Conservation (phyloP, 495 filamentous ascomycete species). For the Podospora bellae-mahoneyi region DNA sequence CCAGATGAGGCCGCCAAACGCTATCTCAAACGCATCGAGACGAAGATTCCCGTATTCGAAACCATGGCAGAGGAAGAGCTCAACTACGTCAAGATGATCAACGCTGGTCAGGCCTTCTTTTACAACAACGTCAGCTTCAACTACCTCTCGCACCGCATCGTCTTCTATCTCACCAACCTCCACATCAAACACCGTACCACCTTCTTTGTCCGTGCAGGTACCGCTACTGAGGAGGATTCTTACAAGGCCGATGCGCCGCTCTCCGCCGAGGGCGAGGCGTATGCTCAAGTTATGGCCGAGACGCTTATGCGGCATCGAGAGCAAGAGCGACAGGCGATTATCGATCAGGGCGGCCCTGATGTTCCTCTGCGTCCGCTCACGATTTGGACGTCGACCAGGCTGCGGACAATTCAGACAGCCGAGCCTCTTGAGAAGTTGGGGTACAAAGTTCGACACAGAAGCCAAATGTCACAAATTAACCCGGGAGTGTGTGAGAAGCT, state of each 20-base stretch:
- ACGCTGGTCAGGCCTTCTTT: constrained; percentile 85
- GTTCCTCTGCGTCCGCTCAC: constrained; percentile 73
- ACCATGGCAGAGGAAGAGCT: constrained; percentile 92
- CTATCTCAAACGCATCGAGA: constrained; percentile 83
- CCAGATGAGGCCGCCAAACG: constrained; percentile 86
- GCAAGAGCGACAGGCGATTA: constrained; percentile 65
- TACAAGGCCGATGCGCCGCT: constrained; percentile 88
- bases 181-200: constrained; percentile 92
- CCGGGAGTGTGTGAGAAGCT: constrained; percentile 94
- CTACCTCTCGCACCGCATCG: constrained; percentile 91
- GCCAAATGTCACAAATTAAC: constrained; percentile 95
- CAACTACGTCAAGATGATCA: constrained; percentile 99
- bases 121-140: constrained; percentile 96
- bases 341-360: constrained; percentile 64
- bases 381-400: constrained; percentile 91
- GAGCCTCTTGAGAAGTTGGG: constrained; percentile 71
- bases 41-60: constrained; percentile 92
- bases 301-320: constrained; percentile 77
- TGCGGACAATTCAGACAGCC: constrained; percentile 87
- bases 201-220: constrained; percentile 83
- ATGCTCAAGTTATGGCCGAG: constrained; percentile 84
- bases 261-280: constrained; percentile 76
- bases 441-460: constrained; percentile 82
- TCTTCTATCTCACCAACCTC: constrained; percentile 95
- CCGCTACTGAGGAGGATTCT: constrained; percentile 69